Base-by-base conservation (phyloP, 108 stramenopile species). In the Cyclostephanos tholiformis region DNA sequence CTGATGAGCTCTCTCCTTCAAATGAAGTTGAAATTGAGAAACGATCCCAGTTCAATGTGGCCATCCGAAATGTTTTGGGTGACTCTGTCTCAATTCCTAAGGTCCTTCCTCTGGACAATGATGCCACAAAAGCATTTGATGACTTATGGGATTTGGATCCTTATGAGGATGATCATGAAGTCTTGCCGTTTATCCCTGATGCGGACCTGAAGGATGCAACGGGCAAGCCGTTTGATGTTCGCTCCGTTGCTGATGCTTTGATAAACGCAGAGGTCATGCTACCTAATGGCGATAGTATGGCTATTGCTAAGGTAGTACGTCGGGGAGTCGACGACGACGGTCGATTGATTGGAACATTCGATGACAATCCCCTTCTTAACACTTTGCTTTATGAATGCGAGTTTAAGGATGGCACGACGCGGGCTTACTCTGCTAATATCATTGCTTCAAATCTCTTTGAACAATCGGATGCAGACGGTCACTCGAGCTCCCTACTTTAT, bases 191-290 rank as follows among this genome's bases (percentile, higher is more conserved):
- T 19, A 50, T 69, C 2, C 77, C 82, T 17, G 73, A 69, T 13
- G 77, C 77, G 30, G 77, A 84, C 32, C 17, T 39, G n/a, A 59
- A 63, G 16, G 62, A 79, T 67, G 56, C 51, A 4, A 50, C 8
- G 52, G 77, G 73, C 16, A 46, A 25, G 2, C 55, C 69, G 2
- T 53, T 74, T 19, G 6, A 30, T 41, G 60, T 58, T 22, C 57
- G 55, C 14, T 72, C 67, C 6, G 1, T 69, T 10, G 70, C 63
- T 27, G 84, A 87, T 53, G 23, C 22, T 23, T 58, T 75, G 56
- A 56, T 85, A 38, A 41, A 75, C 67, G 73, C 76, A 1, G 75
- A 87, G 36, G 51, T 83, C 22, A 7, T 67, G 19, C 69, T 84
- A 16, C 79, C 65, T 0, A 22, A 61, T 5, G 63, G 67, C 20